Evolutionary conservation across 352 stramenopile species (phyloP).

Genomic region (Globisporangium canariense): DNA sequence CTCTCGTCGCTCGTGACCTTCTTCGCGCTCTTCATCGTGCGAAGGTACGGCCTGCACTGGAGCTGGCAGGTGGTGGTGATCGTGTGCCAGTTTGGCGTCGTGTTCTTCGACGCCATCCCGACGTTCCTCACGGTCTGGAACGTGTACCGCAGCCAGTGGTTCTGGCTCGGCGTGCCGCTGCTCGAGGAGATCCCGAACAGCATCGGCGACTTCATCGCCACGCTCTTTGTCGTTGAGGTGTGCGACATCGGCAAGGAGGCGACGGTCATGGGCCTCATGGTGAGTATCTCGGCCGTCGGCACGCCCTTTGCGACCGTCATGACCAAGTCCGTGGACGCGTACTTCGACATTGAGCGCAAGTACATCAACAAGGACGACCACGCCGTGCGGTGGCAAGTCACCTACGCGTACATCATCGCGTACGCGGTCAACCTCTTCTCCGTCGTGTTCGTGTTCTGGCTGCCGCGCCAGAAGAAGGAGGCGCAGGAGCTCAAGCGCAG

Average conservation of each 20-base stretch:
- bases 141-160: slow-evolving; percentile 66
- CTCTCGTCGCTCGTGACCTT: slow-evolving; percentile 38
- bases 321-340: slow-evolving; percentile 51
- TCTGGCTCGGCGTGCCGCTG: slow-evolving; percentile 57
- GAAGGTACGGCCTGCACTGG: slow-evolving; percentile 48
- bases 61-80: slow-evolving; percentile 48
- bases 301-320: slow-evolving; percentile 52
- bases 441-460: slow-evolving; percentile 38
- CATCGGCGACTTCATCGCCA: slow-evolving; percentile 42
- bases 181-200: slow-evolving; percentile 46
- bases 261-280: slow-evolving; percentile 41
- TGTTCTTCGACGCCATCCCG: slow-evolving; percentile 41
- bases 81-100: slow-evolving; percentile 35
- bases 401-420: slow-evolving; percentile 53
- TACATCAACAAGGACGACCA: slow-evolving; percentile 34
- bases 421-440: slow-evolving; percentile 54
- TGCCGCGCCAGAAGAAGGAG: slow-evolving; percentile 52
- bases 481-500: slow-evolving; percentile 36
- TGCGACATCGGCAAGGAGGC: slow-evolving; percentile 44
- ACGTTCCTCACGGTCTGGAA: slow-evolving; percentile 68
- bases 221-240: slow-evolving; percentile 55
- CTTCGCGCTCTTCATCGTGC: slow-evolving; percentile 36
- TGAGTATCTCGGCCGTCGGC: slow-evolving; percentile 38
- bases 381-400: slow-evolving; percentile 43
- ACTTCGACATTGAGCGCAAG: slow-evolving; percentile 54